Percentiles rank a stretch among this genome's conserved stretches.
These are phyloP conservation scores for Penium margaritaceum DNA, from an alignment of 139 green algal species.

Conservation along the genomic window DNA sequence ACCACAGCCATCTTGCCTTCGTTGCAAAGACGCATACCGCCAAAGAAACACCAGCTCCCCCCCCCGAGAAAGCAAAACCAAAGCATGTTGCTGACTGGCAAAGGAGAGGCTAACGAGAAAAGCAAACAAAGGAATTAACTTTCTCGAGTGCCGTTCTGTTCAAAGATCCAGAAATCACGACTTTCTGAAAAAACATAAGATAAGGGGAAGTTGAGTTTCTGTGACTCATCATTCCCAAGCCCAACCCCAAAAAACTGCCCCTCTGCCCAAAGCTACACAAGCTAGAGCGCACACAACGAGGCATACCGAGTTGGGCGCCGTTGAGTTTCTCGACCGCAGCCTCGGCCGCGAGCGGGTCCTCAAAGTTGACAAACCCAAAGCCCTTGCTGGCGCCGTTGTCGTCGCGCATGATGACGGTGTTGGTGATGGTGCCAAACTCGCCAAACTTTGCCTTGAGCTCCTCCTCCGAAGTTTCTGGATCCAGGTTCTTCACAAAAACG, in stretches of 20 bases:
- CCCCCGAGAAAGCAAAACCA: too few species aligned
- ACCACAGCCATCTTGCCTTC: too few species aligned
- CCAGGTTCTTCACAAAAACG: conserved; percentile 58
- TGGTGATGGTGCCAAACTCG: conserved; percentile 48
- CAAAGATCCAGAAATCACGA: conserved; percentile 52
- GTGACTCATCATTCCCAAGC: conserved; percentile 61
- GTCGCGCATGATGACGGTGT: conserved; percentile 45
- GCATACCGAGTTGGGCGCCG: conserved; percentile 33
- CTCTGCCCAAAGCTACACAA: too few species aligned
- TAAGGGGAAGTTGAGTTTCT: too few species aligned
- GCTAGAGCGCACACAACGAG: too few species aligned
- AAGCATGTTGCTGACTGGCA: too few species aligned
- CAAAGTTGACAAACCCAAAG: conserved; percentile 61
- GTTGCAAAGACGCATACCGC: too few species aligned
- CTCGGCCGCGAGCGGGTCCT: conserved; percentile 46
- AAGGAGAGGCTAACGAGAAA: too few species aligned
- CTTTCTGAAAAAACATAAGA: too few species aligned
- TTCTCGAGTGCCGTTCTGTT: conserved; percentile 48
- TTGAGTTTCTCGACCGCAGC: conserved; percentile 51
- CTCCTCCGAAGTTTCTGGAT: conserved; percentile 43
- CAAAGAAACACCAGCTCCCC: too few species aligned
- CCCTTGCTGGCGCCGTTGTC: conserved; percentile 51
- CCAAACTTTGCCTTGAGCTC: conserved; percentile 46
- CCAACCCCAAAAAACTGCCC: conserved; percentile 56
- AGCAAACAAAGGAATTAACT: too few species aligned